Percentiles rank a stretch among this genome's conserved stretches.
Conservation (phyloP, 2,329 filamentous ascomycete genomes). For the Aschersonia sp. region DNA sequence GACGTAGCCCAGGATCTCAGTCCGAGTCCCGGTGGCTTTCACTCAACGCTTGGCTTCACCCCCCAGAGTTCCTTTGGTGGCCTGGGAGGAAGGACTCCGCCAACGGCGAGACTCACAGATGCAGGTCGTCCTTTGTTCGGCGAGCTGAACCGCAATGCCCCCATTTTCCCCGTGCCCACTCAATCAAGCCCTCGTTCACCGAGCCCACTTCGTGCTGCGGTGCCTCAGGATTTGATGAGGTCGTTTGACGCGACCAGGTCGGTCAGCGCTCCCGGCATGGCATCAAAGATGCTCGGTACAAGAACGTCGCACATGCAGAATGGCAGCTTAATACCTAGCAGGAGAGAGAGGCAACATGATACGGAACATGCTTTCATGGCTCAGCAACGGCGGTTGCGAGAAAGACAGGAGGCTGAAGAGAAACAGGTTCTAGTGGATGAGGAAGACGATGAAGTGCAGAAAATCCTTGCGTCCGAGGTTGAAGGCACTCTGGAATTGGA, state of each 20-base stretch:
- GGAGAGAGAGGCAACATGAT: conserved; percentile 17
- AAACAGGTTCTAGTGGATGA: conserved; percentile 46
- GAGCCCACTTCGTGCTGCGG: conserved; percentile 49
- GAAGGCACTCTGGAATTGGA: conserved; percentile 48
- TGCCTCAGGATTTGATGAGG: conserved; percentile 33
- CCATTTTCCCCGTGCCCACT: conserved; percentile 38
- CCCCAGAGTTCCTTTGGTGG: conserved; percentile 45
- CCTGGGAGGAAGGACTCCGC: conserved; percentile 22
- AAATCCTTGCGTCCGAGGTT: conserved; percentile 43
- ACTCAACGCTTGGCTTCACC: conserved; percentile 35
- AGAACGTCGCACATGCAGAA: conserved; percentile 22
- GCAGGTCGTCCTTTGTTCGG: conserved; percentile 34
- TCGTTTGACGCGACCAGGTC: conserved; percentile 36
- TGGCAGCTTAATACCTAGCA: conserved; percentile 23
- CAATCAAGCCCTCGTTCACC: conserved; percentile 54
- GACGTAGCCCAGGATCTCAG: conserved; percentile 52
- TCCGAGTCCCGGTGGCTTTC: conserved; percentile 28
- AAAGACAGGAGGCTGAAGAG: conserved; percentile 42
- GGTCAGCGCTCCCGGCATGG: conserved; percentile 45
- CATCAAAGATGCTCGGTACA: conserved; percentile 35
- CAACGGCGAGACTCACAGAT: conserved; percentile 16
- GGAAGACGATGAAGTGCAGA: conserved; percentile 54
- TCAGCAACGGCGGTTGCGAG: conserved; percentile 36
- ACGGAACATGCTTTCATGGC: conserved; percentile 32
- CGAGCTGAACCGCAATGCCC: conserved; percentile 33